Base-by-base conservation (phyloP, 1,284 basidiomycete genomes). In the Chalciporus sp. region DNA sequence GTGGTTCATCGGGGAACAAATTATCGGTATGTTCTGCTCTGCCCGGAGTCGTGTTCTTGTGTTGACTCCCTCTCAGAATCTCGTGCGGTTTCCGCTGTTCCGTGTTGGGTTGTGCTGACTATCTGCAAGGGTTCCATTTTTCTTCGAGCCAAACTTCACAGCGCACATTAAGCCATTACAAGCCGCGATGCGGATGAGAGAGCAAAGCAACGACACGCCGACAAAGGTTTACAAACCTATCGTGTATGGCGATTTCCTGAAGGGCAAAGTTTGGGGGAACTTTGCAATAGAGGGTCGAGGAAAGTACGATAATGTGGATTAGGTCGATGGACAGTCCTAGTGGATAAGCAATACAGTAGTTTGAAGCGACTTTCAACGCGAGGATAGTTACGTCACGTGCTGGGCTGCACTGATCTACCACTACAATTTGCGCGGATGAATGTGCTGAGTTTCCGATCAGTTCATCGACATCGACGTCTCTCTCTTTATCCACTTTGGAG, bases 81-180 rank as follows among this genome's bases (percentile, higher is more conserved):
- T 89, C 86, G 84, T 79, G 54, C 46, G 58, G 31, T 44, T 14
- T 56, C 27, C 12, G 26, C 7, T 40, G 53, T 45, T 23, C 16
- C 20, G 26, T 40, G 19, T 29, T 42, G 27, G 40, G 19, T 23
- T 16, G 14, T 12, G n/a, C 54, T 63, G 19, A 62, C 37, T 37
- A 11, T 42, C 31, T 11, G 42, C 47, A 56, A 79, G 89, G 7
- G 79, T 94, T 35, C 92, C 92, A 0, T 94, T 94, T 72, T 94
- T 94, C 76, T 94, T 89, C 61, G 92, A 94, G 66, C 91, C 92
- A 0, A 90, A 89, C 57, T 90, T 90, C 62, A 74, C 83, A 52
- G 86, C 90, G 0, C 56, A 75, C 1, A 73, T 94, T 47, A 71
- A 78, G 55, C 88, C 88, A 2, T 71, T 90, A 2, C 71, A 75